Percentiles rank a stretch among this genome's conserved stretches.
Conservation (phyloP, 257 asterid genomes). For the Echium plantagineum region DNA sequence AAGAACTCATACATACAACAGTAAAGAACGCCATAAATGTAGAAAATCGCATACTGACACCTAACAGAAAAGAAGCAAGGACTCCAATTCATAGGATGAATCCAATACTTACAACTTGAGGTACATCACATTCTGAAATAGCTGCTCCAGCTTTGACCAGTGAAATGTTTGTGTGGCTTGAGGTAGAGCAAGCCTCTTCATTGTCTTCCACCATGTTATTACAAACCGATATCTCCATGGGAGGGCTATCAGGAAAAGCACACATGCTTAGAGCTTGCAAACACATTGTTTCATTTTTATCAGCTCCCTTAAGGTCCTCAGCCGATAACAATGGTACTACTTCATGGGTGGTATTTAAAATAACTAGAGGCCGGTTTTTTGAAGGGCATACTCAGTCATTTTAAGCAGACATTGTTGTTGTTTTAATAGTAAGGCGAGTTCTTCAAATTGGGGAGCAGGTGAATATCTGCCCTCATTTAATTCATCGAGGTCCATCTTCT, state of each 20-base stretch:
- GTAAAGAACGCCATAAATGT: background rate
- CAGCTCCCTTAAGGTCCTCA: slow-evolving; percentile 41
- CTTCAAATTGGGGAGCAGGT: slow-evolving; percentile 22
- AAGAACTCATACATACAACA: background rate
- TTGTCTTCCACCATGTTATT: slow-evolving; percentile 23
- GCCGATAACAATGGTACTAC: slow-evolving; percentile 40
- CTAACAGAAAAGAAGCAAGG: background rate
- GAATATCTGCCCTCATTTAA: slow-evolving; percentile 25
- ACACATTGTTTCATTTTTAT: slow-evolving; percentile 54
- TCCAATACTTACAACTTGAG: slow-evolving; percentile 50
- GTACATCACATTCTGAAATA: slow-evolving; percentile 52
- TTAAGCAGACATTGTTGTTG: slow-evolving; percentile 54
- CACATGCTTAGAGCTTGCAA: slow-evolving; percentile 56
- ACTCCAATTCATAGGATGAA: background rate
- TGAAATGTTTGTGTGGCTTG: slow-evolving; percentile 25
- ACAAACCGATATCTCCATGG: slow-evolving; percentile 28
- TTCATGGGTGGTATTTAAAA: slow-evolving; percentile 66
- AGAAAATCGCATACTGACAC: background rate
- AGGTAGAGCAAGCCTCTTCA: slow-evolving; percentile 31
- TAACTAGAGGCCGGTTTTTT: slow-evolving; percentile 68
- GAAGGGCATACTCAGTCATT: slow-evolving; percentile 76
- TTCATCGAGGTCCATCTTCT: slow-evolving; percentile 33
- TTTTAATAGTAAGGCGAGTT: slow-evolving; percentile 30
- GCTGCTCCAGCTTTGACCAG: slow-evolving; percentile 26
- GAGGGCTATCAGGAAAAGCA: slow-evolving; percentile 40